phyloP scores from a whole-genome alignment of 1,139 yeast genomes.

The Candida sp. region DNA sequence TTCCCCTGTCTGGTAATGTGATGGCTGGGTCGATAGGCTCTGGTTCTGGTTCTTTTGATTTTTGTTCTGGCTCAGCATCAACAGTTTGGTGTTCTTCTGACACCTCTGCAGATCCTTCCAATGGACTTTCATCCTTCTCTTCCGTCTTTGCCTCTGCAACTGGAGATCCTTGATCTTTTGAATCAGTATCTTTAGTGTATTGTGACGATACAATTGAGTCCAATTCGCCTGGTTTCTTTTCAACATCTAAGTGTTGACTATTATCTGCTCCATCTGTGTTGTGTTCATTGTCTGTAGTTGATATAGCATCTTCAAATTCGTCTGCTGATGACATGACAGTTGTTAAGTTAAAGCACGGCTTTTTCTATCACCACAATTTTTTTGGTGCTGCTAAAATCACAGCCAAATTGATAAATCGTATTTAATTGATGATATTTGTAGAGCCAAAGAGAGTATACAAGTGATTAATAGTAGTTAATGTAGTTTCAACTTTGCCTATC shows the following conservation, averaged over 20 bases:
- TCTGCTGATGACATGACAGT: conserved; percentile 14
- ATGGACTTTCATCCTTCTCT: neutral
- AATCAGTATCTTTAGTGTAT: neutral
- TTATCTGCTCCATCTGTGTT: neutral
- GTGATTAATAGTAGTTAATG: no score
- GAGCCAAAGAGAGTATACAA: no score
- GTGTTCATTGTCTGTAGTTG: neutral
- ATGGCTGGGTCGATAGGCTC: neutral
- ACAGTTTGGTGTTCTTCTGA: neutral
- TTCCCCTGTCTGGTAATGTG: conserved; percentile 23
- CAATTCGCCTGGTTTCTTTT: neutral
- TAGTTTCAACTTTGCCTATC: no score
- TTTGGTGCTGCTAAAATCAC: neutral
- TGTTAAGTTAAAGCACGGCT: neutral
- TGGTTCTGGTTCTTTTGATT: neutral
- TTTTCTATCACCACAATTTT: neutral
- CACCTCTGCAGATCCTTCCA: neutral
- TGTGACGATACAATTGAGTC: neutral
- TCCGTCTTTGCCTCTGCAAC: neutral
- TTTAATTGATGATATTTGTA: no score
- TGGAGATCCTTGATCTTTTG: neutral
- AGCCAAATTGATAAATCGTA: neutral
- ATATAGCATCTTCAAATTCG: conserved; percentile 18
- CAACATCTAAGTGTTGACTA: neutral
- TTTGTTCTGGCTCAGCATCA: neutral